phyloP scores from a whole-genome alignment of 1,284 basidiomycete genomes.

The Cutaneotrichosporon cutaneum region DNA sequence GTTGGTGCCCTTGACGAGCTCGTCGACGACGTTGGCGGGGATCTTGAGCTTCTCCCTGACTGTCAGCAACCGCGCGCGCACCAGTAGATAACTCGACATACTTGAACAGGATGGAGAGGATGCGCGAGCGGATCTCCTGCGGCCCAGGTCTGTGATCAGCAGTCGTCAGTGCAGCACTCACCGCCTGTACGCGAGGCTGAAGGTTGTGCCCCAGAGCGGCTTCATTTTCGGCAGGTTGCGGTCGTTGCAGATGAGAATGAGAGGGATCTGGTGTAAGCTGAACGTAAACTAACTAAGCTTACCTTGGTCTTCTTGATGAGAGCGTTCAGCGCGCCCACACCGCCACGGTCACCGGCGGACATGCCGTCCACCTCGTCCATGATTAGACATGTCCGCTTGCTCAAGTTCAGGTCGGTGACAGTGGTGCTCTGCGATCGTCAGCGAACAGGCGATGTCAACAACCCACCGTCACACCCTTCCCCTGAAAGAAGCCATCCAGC shows the following conservation, averaged over 20 bases:
- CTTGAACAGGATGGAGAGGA: slow-evolving; percentile 87
- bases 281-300: background rate
- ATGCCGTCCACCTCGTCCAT: slow-evolving; percentile 99
- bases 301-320: slow-evolving; percentile 93
- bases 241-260: slow-evolving; percentile 98
- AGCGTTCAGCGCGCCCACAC: slow-evolving; percentile 86
- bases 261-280: slow-evolving; percentile 67
- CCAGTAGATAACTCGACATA: slow-evolving; percentile 53
- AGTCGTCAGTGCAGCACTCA: slow-evolving; percentile 44
- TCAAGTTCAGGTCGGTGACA: slow-evolving; percentile 68
- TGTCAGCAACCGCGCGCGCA: background rate
- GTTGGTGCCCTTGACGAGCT: slow-evolving; percentile 82
- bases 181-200: slow-evolving; percentile 73
- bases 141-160: slow-evolving; percentile 65
- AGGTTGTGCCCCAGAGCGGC: slow-evolving; percentile 74
- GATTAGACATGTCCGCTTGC: slow-evolving; percentile 81
- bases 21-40: slow-evolving; percentile 84
- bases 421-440: slow-evolving; percentile 60
- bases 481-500: slow-evolving; percentile 80
- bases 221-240: slow-evolving; percentile 82
- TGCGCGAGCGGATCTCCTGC: slow-evolving; percentile 71
- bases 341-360: slow-evolving; percentile 95
- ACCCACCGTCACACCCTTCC: slow-evolving; percentile 58
- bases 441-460: background rate
- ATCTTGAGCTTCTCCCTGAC: slow-evolving; percentile 86